These are phyloP conservation scores for Helianthus annuus DNA, from an alignment of 129 eudicot species.

Conservation along the genomic window HanXRQr2.0-SUNRISE NC_035438.2:144333341-144333840, in stretches of 20 bases:
- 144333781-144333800: not conserved
- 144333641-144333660: slow-evolving; percentile 22
- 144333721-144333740: not conserved
- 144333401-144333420: not conserved
- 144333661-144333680: slow-evolving; percentile 7
- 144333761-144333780: not conserved
- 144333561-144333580: not conserved
- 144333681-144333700: slow-evolving; percentile 1
- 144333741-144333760: not conserved
- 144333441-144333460: not conserved
- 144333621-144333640: not conserved
- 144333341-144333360: not conserved
- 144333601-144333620: not conserved
- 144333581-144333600: slow-evolving; percentile 1
- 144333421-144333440: not conserved
- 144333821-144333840: too few species aligned
- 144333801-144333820: not conserved
- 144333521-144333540: not conserved
- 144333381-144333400: not conserved
- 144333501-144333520: slow-evolving; percentile 20
- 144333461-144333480: not conserved
- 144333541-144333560: slow-evolving; percentile 1
- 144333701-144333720: not conserved
- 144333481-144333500: not conserved
- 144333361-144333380: not conserved